phyloP scores from a whole-genome alignment of 176 grass and related monocot species.

The Aegilops bicornis region DNA sequence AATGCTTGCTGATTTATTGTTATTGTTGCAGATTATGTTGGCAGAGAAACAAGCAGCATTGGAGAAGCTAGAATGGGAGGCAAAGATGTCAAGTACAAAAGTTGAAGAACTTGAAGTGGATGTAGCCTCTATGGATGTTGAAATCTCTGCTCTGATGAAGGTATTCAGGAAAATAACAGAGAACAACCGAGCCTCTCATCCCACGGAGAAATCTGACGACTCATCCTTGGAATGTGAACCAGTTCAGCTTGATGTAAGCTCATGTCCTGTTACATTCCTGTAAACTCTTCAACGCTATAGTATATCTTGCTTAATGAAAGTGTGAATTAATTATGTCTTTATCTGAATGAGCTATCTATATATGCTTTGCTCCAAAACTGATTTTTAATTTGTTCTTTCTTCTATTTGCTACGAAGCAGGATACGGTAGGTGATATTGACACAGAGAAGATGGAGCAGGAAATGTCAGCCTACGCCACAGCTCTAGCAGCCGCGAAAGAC shows the following conservation, averaged over 20 bases:
- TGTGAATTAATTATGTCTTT: neutral
- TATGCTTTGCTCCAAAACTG: neutral
- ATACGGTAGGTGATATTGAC: conserved; percentile 45
- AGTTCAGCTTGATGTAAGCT: conserved; percentile 74
- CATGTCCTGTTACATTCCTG: neutral
- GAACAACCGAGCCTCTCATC: conserved; percentile 36
- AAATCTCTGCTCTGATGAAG: conserved; percentile 78
- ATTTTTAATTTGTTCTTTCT: neutral
- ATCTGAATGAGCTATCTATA: neutral
- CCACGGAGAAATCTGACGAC: conserved; percentile 23
- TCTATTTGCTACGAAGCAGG: conserved; percentile 36
- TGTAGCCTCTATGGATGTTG: conserved; percentile 78
- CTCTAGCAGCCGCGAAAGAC: conserved; percentile 78
- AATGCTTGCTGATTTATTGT: neutral
- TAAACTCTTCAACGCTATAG: neutral
- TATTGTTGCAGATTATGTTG: conserved; percentile 63
- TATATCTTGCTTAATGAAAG: neutral
- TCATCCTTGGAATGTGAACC: conserved; percentile 58
- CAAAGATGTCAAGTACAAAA: conserved; percentile 68
- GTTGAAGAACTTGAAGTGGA: conserved; percentile 83
- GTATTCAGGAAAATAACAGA: conserved; percentile 70
- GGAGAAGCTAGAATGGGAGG: conserved; percentile 92
- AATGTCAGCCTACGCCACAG: conserved; percentile 57
- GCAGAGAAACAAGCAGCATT: conserved; percentile 91
- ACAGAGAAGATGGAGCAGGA: conserved; percentile 69